These are phyloP conservation scores for Holtermanniella nyarrowii DNA, from an alignment of 768 basidiomycete species.

Conservation along the genomic window DNA sequence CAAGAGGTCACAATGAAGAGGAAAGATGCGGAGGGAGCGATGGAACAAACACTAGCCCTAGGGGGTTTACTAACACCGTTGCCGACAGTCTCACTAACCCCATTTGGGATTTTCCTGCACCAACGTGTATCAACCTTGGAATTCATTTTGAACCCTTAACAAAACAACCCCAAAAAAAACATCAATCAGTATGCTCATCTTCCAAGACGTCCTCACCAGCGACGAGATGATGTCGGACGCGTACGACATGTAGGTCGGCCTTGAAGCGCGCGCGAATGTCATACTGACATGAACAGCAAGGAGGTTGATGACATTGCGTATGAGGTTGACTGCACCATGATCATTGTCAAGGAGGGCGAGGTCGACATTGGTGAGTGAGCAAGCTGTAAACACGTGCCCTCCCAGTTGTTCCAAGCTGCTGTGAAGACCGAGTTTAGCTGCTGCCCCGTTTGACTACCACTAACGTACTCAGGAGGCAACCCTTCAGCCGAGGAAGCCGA, in stretches of 20 bases:
- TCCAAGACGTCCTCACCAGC: constrained; percentile 49
- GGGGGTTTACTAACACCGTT: neutral
- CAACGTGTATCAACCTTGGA: no score
- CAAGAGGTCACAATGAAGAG: no score
- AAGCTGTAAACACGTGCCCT: neutral
- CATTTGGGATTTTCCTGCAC: neutral
- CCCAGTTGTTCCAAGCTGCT: neutral
- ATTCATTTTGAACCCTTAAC: no score
- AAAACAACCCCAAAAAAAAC: no score
- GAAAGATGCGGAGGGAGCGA: no score
- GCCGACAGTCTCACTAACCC: neutral
- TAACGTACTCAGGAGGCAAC: constrained; percentile 61
- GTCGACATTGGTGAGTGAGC: constrained; percentile 70
- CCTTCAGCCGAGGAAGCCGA: constrained; percentile 79
- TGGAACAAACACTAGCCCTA: no score
- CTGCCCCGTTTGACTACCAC: no score
- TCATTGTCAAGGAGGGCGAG: constrained; percentile 64
- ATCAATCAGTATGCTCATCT: constrained; percentile 38
- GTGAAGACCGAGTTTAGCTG: no score
- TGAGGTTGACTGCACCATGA: constrained; percentile 72
- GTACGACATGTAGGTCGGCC: constrained; percentile 61
- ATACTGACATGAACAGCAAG: constrained; percentile 50
- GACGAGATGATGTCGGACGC: constrained; percentile 96
- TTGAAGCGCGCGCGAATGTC: neutral
- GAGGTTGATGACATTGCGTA: constrained; percentile 63